phyloP scores from a whole-genome alignment of 192 early-diverging fungal species.

The Mortierella antarctica region DNA sequence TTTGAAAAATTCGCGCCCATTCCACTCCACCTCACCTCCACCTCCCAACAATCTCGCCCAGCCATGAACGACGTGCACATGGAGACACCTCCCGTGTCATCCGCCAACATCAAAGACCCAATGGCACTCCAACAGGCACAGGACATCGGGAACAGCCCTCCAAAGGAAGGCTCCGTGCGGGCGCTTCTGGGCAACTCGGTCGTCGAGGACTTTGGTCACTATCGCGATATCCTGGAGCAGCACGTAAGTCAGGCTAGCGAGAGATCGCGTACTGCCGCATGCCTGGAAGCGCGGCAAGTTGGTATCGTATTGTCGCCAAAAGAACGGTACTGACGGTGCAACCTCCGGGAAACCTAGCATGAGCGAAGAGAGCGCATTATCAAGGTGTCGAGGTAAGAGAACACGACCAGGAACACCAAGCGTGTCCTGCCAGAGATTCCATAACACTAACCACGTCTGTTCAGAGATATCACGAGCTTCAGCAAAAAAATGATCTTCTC shows the following conservation, averaged over 20 bases:
- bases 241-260: constrained; percentile 18
- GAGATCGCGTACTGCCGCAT: background rate
- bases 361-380: constrained; percentile 43
- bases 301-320: too few species aligned
- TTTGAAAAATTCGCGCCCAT: background rate
- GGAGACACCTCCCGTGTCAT: constrained; percentile 24
- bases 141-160: background rate
- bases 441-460: background rate
- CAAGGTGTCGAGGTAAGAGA: constrained; percentile 42
- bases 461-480: constrained; percentile 46
- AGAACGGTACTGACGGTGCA: too few species aligned
- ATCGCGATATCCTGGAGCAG: constrained; percentile 47
- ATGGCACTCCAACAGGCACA: background rate
- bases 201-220: constrained; percentile 29
- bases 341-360: constrained; percentile 8
- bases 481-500: constrained; percentile 55
- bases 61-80: constrained; percentile 32
- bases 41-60: background rate
- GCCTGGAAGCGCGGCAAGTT: background rate
- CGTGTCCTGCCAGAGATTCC: background rate
- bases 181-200: constrained; percentile 19
- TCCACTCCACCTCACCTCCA: background rate
- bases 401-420: background rate
- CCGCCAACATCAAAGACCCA: background rate
- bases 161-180: constrained; percentile 3